Evolutionary conservation across 148 eudicot genomes (phyloP), one percentile per base, ranked within the genome.

Genomic region (Vaccinium vitisidaea): DNA sequence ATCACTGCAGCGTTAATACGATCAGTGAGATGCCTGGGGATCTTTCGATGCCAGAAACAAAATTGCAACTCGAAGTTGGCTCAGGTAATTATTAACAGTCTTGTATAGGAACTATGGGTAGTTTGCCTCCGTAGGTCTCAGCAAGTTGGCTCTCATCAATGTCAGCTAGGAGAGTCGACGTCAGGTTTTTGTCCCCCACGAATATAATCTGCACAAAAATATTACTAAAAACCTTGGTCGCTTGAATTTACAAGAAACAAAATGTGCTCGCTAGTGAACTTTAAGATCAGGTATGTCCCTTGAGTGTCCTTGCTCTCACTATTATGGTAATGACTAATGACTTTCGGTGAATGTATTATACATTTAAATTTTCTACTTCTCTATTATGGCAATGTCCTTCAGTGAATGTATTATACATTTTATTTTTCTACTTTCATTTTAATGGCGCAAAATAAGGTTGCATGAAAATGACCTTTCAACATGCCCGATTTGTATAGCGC

Each of bases 71-170:
- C 36, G 32, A 30, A 63, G 13, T 4, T 36, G 58, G 71, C 77
- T 86, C 70, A 0, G 58, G 36, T 43, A 59, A 75, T 89, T 83
- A 75, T 89, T 83, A 91, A 81, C 88, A 84, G 1, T 91, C 94
- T 73, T 94, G 94, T 80, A 92, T 92, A 0, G 94, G 93, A 43
- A 91, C 88, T 21, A 92, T 56, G 25, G 92, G 90, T 39, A 92
- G 80, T 71, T 87, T 88, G 83, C 97, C 97, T 75, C 97, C 97
- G 83, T 91, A 92, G 13, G 71, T 65, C n/a, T 91, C 92, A 30
- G 97, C 90, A 59, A 94, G 91, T 83, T 91, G 93, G 87, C 88
- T 90, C 85, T 91, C 93, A 73, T 91, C 93, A 46, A 91, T 91
- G 84, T 89, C 90, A 58, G 86, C 79, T 10, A 88, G 88, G 84